A percentile compares a stretch with the other conserved stretches of the same genome.
phyloP scores from a whole-genome alignment of 345 rosid species.

The Linum trigynum region DNA sequence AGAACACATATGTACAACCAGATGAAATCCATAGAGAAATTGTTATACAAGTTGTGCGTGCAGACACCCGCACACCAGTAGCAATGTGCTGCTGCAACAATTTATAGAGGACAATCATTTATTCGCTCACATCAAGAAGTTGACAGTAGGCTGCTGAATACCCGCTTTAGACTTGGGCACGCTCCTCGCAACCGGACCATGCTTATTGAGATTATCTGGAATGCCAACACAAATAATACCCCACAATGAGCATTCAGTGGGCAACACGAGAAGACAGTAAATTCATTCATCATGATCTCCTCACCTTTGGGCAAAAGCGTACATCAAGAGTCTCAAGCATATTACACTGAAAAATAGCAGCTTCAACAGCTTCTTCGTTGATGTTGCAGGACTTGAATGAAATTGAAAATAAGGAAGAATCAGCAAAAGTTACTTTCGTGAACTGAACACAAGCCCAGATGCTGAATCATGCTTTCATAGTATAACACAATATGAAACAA shows the following conservation, averaged over 20 bases:
- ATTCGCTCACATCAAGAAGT: neutral
- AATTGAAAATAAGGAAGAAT: neutral
- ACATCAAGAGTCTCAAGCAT: conserved; percentile 91
- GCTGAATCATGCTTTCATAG: too few relatives aligned
- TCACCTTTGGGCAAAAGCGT: conserved; percentile 87
- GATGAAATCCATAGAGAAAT: too few relatives aligned
- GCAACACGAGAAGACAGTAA: too few relatives aligned
- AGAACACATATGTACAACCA: too few relatives aligned
- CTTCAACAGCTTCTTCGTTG: conserved; percentile 62
- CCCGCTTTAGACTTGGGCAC: conserved; percentile 79
- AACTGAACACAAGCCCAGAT: too few relatives aligned
- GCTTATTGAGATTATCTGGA: conserved; percentile 58
- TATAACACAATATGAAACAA: too few relatives aligned
- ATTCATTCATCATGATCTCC: conserved; percentile 4
- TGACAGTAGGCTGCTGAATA: conserved; percentile 41
- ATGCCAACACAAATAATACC: neutral
- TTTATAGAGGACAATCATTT: too few relatives aligned
- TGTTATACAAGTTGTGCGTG: too few relatives aligned
- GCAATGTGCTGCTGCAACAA: too few relatives aligned
- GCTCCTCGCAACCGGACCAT: conserved; percentile 54
- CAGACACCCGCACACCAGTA: too few relatives aligned
- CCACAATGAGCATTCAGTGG: neutral
- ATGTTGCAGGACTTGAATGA: conserved; percentile 55
- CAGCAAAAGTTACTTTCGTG: neutral
- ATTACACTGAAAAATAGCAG: conserved; percentile 63